phyloP scores from a whole-genome alignment of 805 yeast genomes.

The Komagataella populi region DNA sequence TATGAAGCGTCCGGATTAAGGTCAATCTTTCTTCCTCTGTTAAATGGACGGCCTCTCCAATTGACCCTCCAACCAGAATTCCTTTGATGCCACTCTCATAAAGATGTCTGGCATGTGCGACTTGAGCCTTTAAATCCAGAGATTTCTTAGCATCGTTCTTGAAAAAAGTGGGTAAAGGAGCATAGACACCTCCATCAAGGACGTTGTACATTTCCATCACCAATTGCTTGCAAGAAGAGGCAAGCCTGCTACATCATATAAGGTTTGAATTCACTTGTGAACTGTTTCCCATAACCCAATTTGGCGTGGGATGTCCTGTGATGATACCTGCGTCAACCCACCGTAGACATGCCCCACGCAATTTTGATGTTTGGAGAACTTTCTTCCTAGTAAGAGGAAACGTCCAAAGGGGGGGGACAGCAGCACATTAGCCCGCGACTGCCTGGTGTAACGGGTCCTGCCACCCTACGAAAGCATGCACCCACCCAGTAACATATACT shows the following conservation, averaged over 20 bases:
- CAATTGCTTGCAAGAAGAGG: background rate
- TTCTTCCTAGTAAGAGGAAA: too few relatives aligned
- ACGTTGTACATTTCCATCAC: background rate
- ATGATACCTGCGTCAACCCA: background rate
- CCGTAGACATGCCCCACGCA: background rate
- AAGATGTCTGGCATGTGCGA: constrained; percentile 28
- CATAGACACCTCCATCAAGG: constrained; percentile 26
- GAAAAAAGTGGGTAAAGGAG: constrained; percentile 43
- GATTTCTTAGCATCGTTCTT: constrained; percentile 28
- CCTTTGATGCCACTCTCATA: constrained; percentile 32
- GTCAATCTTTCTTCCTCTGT: constrained; percentile 28
- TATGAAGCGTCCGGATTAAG: constrained; percentile 19
- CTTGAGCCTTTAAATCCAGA: constrained; percentile 22
- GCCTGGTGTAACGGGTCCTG: background rate
- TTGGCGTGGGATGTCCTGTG: background rate
- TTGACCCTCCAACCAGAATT: constrained; percentile 35
- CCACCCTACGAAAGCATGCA: too few relatives aligned
- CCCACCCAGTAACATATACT: background rate
- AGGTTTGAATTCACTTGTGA: background rate
- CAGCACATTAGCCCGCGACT: too few relatives aligned
- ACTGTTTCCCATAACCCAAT: background rate
- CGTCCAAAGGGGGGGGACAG: too few relatives aligned
- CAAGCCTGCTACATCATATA: background rate
- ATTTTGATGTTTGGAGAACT: too few relatives aligned
- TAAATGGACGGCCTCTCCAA: constrained; percentile 41